phyloP scores from a whole-genome alignment of 805 yeast genomes.

The Saccharomycopsis vini region DNA sequence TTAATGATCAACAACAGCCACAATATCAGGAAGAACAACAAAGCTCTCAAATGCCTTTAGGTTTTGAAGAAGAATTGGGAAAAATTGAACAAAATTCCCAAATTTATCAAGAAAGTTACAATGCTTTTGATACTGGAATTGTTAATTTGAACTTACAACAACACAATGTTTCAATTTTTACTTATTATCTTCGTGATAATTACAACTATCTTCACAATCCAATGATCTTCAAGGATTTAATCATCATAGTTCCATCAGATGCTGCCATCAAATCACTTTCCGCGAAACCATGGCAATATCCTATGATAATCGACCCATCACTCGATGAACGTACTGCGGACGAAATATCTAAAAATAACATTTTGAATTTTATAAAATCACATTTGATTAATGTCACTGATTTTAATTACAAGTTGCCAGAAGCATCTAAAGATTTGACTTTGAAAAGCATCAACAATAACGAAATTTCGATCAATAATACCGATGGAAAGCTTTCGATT shows the following conservation, averaged over 20 bases:
- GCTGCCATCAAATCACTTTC: constrained; percentile 42
- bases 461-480: background rate
- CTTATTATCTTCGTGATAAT: constrained; percentile 63
- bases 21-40: background rate
- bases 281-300: constrained; percentile 79
- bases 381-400: constrained; percentile 39
- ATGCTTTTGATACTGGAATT: background rate
- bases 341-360: constrained; percentile 39
- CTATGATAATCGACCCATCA: constrained; percentile 35
- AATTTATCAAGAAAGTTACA: too few relatives aligned
- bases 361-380: constrained; percentile 48
- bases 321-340: constrained; percentile 38
- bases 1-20: background rate
- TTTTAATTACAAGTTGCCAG: constrained; percentile 6
- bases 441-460: constrained; percentile 4
- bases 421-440: background rate
- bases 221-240: constrained; percentile 30
- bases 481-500: background rate
- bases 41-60: background rate
- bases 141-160: background rate
- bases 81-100: background rate
- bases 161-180: constrained; percentile 57
- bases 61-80: background rate
- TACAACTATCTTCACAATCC: constrained; percentile 38
- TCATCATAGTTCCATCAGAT: constrained; percentile 69